Conservation (phyloP, 495 filamentous ascomycete genomes). For the Podospora conica region DNA sequence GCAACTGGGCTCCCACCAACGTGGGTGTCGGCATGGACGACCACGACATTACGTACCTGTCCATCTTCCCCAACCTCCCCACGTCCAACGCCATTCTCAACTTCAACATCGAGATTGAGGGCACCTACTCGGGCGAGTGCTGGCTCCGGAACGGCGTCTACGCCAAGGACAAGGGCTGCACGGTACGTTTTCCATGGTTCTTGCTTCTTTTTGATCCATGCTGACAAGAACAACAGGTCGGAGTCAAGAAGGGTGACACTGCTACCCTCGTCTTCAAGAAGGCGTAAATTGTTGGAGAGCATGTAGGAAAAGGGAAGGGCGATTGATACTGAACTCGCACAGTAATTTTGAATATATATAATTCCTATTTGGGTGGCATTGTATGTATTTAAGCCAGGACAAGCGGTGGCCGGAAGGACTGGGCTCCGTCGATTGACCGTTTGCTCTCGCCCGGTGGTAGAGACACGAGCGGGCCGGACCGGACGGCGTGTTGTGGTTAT, state of each 20-base stretch:
- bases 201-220: neutral
- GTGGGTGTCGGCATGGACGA: constrained; percentile 68
- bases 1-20: constrained; percentile 90
- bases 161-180: constrained; percentile 56
- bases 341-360: neutral
- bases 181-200: constrained; percentile 45
- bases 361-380: neutral
- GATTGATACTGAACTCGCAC: neutral
- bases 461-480: neutral
- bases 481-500: neutral
- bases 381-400: neutral
- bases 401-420: neutral
- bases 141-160: constrained; percentile 62
- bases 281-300: neutral
- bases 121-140: constrained; percentile 62
- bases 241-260: constrained; percentile 31
- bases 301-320: neutral
- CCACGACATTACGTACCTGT: constrained; percentile 66
- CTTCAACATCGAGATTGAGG: constrained; percentile 66
- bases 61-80: constrained; percentile 63
- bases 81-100: constrained; percentile 58
- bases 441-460: neutral
- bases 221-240: constrained; percentile 31
- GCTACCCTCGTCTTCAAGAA: constrained; percentile 32
- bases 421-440: neutral